A percentile compares a stretch with the other conserved stretches of the same genome.
Conservation (phyloP, 352 stramenopile species). For the Pythium apleroticum region DNA sequence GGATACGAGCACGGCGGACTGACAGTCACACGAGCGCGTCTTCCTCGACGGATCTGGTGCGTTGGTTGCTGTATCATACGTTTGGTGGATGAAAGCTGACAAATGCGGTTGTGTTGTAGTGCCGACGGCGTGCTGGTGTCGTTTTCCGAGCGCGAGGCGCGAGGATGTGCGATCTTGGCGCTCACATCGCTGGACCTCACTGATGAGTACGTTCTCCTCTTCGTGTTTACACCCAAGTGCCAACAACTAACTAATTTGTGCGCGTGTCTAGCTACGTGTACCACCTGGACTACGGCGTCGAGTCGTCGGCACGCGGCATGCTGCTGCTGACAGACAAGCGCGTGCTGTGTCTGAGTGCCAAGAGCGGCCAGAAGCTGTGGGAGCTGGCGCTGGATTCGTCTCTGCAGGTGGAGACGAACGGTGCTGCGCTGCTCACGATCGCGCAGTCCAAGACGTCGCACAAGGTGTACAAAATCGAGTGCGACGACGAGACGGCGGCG, state of each 20-base stretch:
- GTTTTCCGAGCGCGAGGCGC: constrained; percentile 76
- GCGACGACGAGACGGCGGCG: constrained; percentile 52
- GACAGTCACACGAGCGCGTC: constrained; percentile 57
- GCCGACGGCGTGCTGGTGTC: constrained; percentile 79
- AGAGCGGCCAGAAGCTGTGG: constrained; percentile 78
- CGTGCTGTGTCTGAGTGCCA: constrained; percentile 70
- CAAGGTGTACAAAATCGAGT: constrained; percentile 72
- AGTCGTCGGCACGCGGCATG: constrained; percentile 51
- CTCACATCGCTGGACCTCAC: constrained; percentile 75
- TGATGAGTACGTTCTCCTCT: constrained; percentile 60
- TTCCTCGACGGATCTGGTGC: constrained; percentile 78
- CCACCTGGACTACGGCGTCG: constrained; percentile 77
- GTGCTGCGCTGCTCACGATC: constrained; percentile 42
- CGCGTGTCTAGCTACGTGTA: constrained; percentile 65
- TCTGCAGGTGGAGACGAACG: constrained; percentile 49
- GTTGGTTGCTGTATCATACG: constrained; percentile 11
- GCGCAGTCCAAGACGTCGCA: constrained; percentile 42
- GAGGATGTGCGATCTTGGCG: constrained; percentile 72
- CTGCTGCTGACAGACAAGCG: constrained; percentile 84
- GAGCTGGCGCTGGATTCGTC: constrained; percentile 83
- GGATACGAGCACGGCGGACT: constrained; percentile 44
- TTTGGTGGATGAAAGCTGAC: not conserved
- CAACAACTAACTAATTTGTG: not conserved
- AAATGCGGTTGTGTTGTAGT: constrained; percentile 31
- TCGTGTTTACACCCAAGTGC: not conserved